Evolutionary conservation across 805 yeast genomes (phyloP), one percentile per base, ranked within the genome.

Genomic region (Kodamaea leandrae): DNA sequence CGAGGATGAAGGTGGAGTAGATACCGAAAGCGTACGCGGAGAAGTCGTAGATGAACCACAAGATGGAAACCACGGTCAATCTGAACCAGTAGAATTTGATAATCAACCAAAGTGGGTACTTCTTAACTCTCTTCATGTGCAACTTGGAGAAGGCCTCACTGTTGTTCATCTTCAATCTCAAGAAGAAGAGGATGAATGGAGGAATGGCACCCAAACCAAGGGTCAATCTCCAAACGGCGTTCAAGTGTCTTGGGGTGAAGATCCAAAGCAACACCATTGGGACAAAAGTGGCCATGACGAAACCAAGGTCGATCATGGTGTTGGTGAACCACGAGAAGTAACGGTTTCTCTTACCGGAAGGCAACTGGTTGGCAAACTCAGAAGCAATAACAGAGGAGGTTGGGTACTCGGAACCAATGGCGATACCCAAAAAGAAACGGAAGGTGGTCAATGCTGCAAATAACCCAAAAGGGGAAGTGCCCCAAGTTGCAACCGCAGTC

Each of bases 321-420:
- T 87, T 84, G 34, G 96, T 88, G 64, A 89, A 89, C 85, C 88
- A 80, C 41, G 81, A 77, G 57, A 90, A 88, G 72, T 83, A 89
- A 60, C 96, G 76, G 67, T 89, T 87, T 70, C 96, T 82, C 46
- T 74, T 73, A 41, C 95, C 95, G 10, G 78, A 72, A 8, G 90
- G 85, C 53, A 88, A 68, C 47, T 78, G 65, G 42, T 84, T 80
- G 36, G 93, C 79, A 27, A 93, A 91, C 64, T 89, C 96, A 21
- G 96, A 89, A 52, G 93, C 86, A 25, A 95, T 93, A 15, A 89
- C 91, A 6, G 95, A 83, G 36, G 96, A 89, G 9, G 95, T 83
- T 34, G 96, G 96, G 59, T 89, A 89, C 65, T 89, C 97, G 36
- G 93, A 89, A 54, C 97, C 97, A 52, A 90, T 86, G 54, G 89